These are phyloP conservation scores for Leccinum solheimii DNA, from an alignment of 1,284 basidiomycete species.

Conservation along the genomic window DNA sequence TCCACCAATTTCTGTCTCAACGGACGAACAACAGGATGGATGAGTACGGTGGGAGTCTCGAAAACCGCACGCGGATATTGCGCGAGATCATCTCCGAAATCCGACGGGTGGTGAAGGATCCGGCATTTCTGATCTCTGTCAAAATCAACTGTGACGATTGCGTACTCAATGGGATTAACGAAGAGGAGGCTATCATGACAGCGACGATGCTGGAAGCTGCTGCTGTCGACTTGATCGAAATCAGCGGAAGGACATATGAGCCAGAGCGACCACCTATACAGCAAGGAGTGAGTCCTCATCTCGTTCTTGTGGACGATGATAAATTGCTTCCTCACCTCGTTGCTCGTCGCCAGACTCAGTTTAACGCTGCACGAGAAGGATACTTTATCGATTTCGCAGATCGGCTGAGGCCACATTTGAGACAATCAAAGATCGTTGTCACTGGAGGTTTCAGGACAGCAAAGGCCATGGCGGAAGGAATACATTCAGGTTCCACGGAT, in stretches of 20 bases:
- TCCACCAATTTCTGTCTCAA: slow-evolving; percentile 44
- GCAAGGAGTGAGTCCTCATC: slow-evolving; percentile 16
- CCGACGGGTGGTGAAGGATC: slow-evolving; percentile 27
- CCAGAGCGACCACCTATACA: slow-evolving; percentile 21
- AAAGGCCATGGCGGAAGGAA: slow-evolving; percentile 42
- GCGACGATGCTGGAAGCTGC: slow-evolving; percentile 44
- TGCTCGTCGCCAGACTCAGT: slow-evolving; percentile 31
- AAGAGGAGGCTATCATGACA: slow-evolving; percentile 45
- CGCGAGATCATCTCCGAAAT: slow-evolving; percentile 42
- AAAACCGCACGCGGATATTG: slow-evolving; percentile 42
- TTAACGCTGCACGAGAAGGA: slow-evolving; percentile 37
- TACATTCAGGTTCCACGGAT: slow-evolving; percentile 33
- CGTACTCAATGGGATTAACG: slow-evolving; percentile 22
- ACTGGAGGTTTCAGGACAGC: slow-evolving; percentile 50
- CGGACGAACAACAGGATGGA: slow-evolving; percentile 50
- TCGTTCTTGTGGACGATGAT: slow-evolving; percentile 9
- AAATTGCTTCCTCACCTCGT: neutral
- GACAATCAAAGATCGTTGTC: slow-evolving; percentile 40
- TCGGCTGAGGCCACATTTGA: slow-evolving; percentile 37
- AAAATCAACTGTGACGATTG: slow-evolving; percentile 46
- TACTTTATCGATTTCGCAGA: slow-evolving; percentile 46
- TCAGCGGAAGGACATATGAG: slow-evolving; percentile 48
- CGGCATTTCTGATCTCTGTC: slow-evolving; percentile 44
- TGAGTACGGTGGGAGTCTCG: slow-evolving; percentile 50
- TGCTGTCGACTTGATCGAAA: slow-evolving; percentile 51